Base-by-base conservation (phyloP, 768 basidiomycete species). In the Suillus subaureus region DNA sequence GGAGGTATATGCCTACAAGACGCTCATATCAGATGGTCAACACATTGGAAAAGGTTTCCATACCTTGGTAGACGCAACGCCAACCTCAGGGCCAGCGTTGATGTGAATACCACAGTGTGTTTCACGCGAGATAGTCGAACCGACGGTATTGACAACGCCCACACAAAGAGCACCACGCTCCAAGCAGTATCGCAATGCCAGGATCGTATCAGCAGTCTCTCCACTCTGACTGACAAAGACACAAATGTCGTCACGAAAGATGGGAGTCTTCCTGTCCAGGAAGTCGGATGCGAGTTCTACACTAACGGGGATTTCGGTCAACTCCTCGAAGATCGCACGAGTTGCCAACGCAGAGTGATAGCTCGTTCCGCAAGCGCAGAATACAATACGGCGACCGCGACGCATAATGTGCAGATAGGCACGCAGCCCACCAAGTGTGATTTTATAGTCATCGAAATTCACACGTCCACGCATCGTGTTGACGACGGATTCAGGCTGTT, bases 401-500 rank as follows among this genome's bases (percentile, higher is more conserved):
- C 97, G 89, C 75, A 99, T 99, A 75, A 97, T 96, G 45, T 91
- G 93, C 66, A 99, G 87, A 78, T 99, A 99, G 21, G 91, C 92
- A 67, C 96, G 93, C 67, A 99, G 85, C 45, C 97, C 97, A 75
- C 97, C 97, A 51, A 99, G 89, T 13, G 91, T 98, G 75, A 99
- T 93, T 69, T 85, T 85, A 79, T 93, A 87, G 62, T 85, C 88
- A 75, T 99, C 97, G 71, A 99, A 99, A 85, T 97, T 99, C 83
- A 99, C 93, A 71, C 97, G 95, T 67, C 97, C 97, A 87, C 97
- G 93, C 97, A 99, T 99, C 61, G 97, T 99, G 86, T 99, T 99
- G 80, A 99, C 95, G 68, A 99, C 97, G 33, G 95, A 97, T 75
- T 99, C 97, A 61, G 97, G 97, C 78, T 99, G 97, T 76, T 98